Percentiles rank a stretch among this genome's conserved stretches.
These are phyloP conservation scores for Colletotrichum sp. DNA, from an alignment of 2,329 filamentous ascomycete genomes.

Conservation along the genomic window DNA sequence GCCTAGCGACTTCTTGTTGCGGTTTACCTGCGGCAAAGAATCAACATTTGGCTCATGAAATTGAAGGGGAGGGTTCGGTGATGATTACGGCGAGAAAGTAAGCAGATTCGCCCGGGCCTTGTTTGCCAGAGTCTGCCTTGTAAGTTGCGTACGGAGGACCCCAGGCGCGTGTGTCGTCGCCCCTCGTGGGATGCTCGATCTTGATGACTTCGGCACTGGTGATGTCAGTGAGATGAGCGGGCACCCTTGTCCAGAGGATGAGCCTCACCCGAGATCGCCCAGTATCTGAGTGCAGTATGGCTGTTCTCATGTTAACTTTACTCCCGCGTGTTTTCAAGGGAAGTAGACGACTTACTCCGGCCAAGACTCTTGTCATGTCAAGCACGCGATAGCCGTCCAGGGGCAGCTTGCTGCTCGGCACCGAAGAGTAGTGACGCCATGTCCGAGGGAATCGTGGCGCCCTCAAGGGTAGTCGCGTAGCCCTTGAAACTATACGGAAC, in stretches of 20 bases:
- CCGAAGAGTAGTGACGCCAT: conserved; percentile 34
- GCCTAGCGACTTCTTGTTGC: conserved; percentile 94
- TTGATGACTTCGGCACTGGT: conserved; percentile 90
- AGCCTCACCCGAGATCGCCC: conserved; percentile 85
- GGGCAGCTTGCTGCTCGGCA: conserved; percentile 53
- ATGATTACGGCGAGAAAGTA: conserved; percentile 92
- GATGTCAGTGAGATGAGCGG: conserved; percentile 28
- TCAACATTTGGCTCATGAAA: too few species aligned
- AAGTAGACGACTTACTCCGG: conserved; percentile 70
- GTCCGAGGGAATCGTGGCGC: neutral
- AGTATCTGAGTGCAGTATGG: conserved; percentile 98
- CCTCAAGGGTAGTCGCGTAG: neutral
- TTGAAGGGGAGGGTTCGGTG: too few species aligned
- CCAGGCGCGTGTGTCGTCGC: conserved; percentile 96
- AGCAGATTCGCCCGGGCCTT: conserved; percentile 87
- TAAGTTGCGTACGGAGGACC: conserved; percentile 92
- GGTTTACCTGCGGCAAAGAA: too few species aligned
- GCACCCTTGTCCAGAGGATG: neutral
- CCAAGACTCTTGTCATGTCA: conserved; percentile 95
- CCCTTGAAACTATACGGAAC: neutral
- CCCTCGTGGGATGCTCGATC: conserved; percentile 88
- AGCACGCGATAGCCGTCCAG: conserved; percentile 87
- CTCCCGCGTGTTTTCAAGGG: fast-evolving
- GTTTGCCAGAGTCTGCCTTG: conserved; percentile 57
- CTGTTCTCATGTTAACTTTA: conserved; percentile 47